phyloP scores from a whole-genome alignment of 2,329 filamentous ascomycete genomes.

The Allantophomopsis lycopodina region DNA sequence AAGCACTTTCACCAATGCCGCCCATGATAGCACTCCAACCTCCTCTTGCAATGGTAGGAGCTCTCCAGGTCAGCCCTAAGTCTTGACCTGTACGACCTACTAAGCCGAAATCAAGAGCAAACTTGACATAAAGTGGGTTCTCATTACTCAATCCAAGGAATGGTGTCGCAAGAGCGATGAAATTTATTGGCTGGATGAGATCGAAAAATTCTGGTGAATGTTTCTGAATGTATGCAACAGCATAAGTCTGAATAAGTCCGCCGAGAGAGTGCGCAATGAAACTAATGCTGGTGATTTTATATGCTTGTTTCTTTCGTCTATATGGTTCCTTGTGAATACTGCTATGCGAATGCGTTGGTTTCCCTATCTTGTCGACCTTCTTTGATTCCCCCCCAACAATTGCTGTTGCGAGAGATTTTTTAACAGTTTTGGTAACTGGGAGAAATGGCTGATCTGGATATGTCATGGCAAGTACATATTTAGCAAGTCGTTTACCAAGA shows the following conservation, averaged over 20 bases:
- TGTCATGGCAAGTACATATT: slow-evolving; percentile 78
- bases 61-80: slow-evolving; percentile 84
- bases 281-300: slow-evolving; percentile 86
- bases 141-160: slow-evolving; percentile 91
- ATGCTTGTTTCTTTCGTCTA: slow-evolving; percentile 37
- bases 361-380: slow-evolving; percentile 29
- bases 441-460: slow-evolving; percentile 88
- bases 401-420: slow-evolving; percentile 24
- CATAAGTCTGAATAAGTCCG: slow-evolving; percentile 83
- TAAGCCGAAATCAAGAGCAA: slow-evolving; percentile 88
- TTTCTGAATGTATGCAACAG: slow-evolving; percentile 91
- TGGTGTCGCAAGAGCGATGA: slow-evolving; percentile 75
- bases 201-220: slow-evolving; percentile 88
- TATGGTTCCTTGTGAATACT: slow-evolving; percentile 34
- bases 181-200: slow-evolving; percentile 76
- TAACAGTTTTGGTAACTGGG: slow-evolving; percentile 41
- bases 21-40: slow-evolving; percentile 83
- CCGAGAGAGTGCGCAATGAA: slow-evolving; percentile 89
- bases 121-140: slow-evolving; percentile 93
- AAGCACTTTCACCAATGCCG: slow-evolving; percentile 58
- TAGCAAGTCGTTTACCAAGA: slow-evolving; percentile 83
- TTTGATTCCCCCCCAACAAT: slow-evolving; percentile 22
- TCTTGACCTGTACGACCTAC: slow-evolving; percentile 96
- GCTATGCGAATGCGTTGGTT: slow-evolving; percentile 45
- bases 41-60: slow-evolving; percentile 71